phyloP scores from a whole-genome alignment of 805 yeast species.

The Candida corydali region DNA sequence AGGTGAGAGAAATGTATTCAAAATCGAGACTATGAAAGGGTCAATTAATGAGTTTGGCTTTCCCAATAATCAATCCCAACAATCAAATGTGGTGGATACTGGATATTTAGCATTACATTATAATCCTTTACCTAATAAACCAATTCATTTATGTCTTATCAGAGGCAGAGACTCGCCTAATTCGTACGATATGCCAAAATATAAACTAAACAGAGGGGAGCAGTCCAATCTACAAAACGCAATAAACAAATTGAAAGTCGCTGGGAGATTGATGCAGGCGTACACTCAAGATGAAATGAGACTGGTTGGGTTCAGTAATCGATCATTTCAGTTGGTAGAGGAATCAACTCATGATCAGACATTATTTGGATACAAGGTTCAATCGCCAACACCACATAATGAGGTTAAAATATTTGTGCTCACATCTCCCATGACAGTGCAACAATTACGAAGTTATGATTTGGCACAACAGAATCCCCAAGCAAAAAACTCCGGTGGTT shows the following conservation, averaged over 20 bases:
- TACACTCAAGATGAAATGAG: conserved; percentile 88
- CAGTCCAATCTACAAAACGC: conserved; percentile 70
- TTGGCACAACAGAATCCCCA: conserved; percentile 80
- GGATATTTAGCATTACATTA: conserved; percentile 20
- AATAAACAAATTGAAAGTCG: conserved; percentile 68
- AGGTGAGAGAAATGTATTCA: conserved; percentile 54
- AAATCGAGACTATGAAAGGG: conserved; percentile 45
- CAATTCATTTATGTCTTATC: conserved; percentile 75
- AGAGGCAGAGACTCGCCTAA: conserved; percentile 74
- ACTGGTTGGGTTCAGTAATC: conserved; percentile 68
- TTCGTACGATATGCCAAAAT: conserved; percentile 63
- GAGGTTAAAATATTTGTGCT: conserved; percentile 76
- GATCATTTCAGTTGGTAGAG: conserved; percentile 75
- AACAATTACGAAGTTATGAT: conserved; percentile 71
- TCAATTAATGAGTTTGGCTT: conserved; percentile 24
- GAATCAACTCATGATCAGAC: conserved; percentile 28
- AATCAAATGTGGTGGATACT: conserved; percentile 18
- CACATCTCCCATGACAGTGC: conserved; percentile 59
- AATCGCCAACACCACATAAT: conserved; percentile 52
- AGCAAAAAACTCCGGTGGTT: conserved; percentile 70
- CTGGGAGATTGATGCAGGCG: conserved; percentile 86
- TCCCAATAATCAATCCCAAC: conserved; percentile 14
- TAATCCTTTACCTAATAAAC: conserved; percentile 60
- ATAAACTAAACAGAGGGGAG: conserved; percentile 45
- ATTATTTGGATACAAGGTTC: conserved; percentile 34